Conservation (phyloP, 2,329 filamentous ascomycete species). For the Didymella arachidicola region DNA sequence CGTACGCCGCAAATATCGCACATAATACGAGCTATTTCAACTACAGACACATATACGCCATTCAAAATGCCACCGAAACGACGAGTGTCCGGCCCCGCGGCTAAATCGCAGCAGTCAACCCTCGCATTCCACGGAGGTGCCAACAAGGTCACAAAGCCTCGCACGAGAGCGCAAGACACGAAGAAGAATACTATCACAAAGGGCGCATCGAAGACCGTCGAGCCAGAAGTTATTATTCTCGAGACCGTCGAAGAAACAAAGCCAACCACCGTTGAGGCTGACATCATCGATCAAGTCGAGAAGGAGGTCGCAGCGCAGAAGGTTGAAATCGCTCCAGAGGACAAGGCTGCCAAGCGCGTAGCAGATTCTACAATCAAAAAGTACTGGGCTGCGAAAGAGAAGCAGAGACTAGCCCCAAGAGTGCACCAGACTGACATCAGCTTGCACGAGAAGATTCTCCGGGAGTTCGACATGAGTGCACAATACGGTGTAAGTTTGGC, state of each 20-base stretch:
- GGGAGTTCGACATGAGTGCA: slow-evolving; percentile 90
- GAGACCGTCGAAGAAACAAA: slow-evolving; percentile 36
- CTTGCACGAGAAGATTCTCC: slow-evolving; percentile 81
- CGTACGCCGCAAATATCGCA: slow-evolving; percentile 6
- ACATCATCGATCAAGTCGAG: slow-evolving; percentile 50
- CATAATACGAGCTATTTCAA: not conserved
- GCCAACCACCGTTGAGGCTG: slow-evolving; percentile 51
- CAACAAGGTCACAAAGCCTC: slow-evolving; percentile 66
- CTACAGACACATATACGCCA: not conserved
- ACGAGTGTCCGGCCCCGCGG: slow-evolving; percentile 50
- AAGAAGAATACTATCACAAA: slow-evolving; percentile 53
- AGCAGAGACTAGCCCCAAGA: slow-evolving; percentile 69
- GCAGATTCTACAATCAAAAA: slow-evolving; percentile 72
- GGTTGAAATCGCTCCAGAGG: slow-evolving; percentile 45
- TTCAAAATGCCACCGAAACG: slow-evolving; percentile 56
- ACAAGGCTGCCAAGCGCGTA: slow-evolving; percentile 69
- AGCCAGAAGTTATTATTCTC: slow-evolving; percentile 32
- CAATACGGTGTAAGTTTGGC: slow-evolving; percentile 82
- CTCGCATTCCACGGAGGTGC: slow-evolving; percentile 67
- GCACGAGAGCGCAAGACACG: slow-evolving; percentile 44
- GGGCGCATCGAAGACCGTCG: slow-evolving; percentile 38
- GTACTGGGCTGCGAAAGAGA: slow-evolving; percentile 81
- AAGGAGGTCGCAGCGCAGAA: slow-evolving; percentile 42
- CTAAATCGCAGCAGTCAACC: slow-evolving; percentile 65
- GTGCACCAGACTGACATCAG: slow-evolving; percentile 80